A percentile compares a stretch with the other conserved stretches of the same genome.
Conservation (phyloP, 257 asterid genomes). For the Coffea canephora region DNA sequence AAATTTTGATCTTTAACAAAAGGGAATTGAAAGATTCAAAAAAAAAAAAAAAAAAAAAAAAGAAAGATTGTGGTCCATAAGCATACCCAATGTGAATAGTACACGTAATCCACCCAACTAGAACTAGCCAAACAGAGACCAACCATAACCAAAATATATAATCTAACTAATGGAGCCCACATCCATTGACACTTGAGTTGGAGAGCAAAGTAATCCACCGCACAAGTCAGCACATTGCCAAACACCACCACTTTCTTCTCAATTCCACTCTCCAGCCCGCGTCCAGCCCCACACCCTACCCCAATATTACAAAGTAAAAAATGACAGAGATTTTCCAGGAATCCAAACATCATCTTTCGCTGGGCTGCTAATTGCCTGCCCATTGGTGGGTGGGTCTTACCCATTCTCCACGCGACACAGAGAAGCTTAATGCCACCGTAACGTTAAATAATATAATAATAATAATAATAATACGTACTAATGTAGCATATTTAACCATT, state of each 20-base stretch:
- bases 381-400: neutral
- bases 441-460: neutral
- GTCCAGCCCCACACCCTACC: no score
- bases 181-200: constrained; percentile 11
- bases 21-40: no score
- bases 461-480: constrained; percentile 5
- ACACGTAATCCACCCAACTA: constrained; percentile 43
- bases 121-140: constrained; percentile 33
- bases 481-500: constrained; percentile 16
- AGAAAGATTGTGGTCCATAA: constrained; percentile 13
- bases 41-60: neutral
- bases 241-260: neutral
- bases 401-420: neutral
- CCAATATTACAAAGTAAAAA: neutral
- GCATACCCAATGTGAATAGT: neutral
- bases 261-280: no score
- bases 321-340: neutral
- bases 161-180: constrained; percentile 40
- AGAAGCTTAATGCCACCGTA: constrained; percentile 15
- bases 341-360: constrained; percentile 6
- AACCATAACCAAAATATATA: constrained; percentile 27
- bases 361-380: neutral
- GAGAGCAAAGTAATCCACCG: constrained; percentile 20
- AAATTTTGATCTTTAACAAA: neutral
- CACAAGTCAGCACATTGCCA: constrained; percentile 26